phyloP scores from a whole-genome alignment of 225 moss, liverwort and hornwort species.

The Physcomitrium patens region DNA sequence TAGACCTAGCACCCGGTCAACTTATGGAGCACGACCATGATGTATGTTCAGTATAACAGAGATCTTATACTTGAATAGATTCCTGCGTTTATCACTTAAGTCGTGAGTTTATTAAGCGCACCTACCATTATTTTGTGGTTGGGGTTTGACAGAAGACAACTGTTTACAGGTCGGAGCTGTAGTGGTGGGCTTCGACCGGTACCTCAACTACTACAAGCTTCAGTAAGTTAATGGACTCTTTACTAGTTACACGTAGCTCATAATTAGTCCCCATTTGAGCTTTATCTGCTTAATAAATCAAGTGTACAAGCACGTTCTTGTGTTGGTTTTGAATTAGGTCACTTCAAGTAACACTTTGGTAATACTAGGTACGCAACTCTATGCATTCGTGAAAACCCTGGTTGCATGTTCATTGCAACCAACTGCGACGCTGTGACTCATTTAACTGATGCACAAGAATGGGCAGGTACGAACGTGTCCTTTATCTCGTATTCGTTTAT shows the following conservation, averaged over 20 bases:
- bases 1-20: slow-evolving; percentile 79
- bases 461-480: slow-evolving; percentile 56
- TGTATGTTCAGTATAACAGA: slow-evolving; percentile 37
- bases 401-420: slow-evolving; percentile 97
- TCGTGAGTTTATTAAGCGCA: neutral
- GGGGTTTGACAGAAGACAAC: slow-evolving; percentile 19
- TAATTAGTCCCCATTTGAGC: neutral
- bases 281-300: neutral
- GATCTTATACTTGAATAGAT: neutral
- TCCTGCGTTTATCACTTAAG: neutral
- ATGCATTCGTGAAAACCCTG: slow-evolving; percentile 90
- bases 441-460: slow-evolving; percentile 81
- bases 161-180: slow-evolving; percentile 84
- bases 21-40: slow-evolving; percentile 91
- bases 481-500: neutral
- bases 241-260: slow-evolving; percentile 6
- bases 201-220: slow-evolving; percentile 96
- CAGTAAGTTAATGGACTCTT: slow-evolving; percentile 60
- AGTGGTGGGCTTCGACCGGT: slow-evolving; percentile 95
- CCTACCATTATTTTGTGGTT: slow-evolving; percentile 10
- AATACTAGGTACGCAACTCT: slow-evolving; percentile 85
- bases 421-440: slow-evolving; percentile 98
- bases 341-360: neutral
- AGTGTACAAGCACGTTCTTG: neutral
- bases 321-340: neutral